phyloP scores from a whole-genome alignment of 176 grass and related monocot genomes.

The Thinopyrum elongatum region DNA sequence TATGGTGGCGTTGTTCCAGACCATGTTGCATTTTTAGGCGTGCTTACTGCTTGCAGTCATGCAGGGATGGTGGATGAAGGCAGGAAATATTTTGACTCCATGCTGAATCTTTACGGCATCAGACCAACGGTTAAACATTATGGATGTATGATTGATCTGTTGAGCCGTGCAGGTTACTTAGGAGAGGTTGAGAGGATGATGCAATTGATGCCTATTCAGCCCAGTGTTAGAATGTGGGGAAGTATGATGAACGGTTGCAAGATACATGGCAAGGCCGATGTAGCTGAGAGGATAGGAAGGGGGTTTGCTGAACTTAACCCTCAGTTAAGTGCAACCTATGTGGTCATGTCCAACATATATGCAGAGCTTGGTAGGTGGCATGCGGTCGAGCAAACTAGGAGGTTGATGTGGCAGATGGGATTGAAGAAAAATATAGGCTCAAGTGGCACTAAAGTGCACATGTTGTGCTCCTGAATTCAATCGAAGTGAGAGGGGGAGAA shows the following conservation, averaged over 20 bases:
- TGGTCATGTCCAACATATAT: conserved; percentile 44
- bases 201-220: conserved; percentile 15
- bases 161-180: conserved; percentile 36
- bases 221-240: conserved; percentile 25
- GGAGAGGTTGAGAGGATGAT: conserved; percentile 36
- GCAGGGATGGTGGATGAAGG: conserved; percentile 35
- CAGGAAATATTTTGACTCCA: conserved; percentile 27
- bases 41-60: conserved; percentile 44
- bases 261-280: conserved; percentile 22
- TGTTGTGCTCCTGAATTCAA: conserved; percentile 20
- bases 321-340: conserved; percentile 41
- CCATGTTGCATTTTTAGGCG: conserved; percentile 40
- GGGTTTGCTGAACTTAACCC: conserved; percentile 38
- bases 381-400: conserved; percentile 21
- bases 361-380: conserved; percentile 36
- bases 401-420: conserved; percentile 38
- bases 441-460: conserved; percentile 27
- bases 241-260: conserved; percentile 40
- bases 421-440: conserved; percentile 45
- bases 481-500: neutral
- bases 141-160: conserved; percentile 31
- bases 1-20: conserved; percentile 17
- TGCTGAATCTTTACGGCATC: conserved; percentile 32
- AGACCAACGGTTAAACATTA: conserved; percentile 39
- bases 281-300: conserved; percentile 37